Base-by-base conservation (phyloP, 2,329 filamentous ascomycete genomes). In the Grosmannia penicillata region DNA sequence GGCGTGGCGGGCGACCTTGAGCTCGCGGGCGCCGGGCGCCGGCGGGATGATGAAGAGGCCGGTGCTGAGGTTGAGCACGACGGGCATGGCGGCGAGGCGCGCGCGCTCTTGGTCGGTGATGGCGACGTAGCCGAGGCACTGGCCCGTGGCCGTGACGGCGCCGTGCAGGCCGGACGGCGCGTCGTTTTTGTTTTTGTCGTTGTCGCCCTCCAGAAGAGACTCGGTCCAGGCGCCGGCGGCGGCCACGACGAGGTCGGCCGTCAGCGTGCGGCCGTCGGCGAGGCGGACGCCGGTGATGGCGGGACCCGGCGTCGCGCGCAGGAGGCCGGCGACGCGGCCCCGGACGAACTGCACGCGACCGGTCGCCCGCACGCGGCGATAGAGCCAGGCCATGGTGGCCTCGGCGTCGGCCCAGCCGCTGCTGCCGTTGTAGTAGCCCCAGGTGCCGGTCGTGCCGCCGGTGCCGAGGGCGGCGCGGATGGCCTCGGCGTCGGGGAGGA, bases 141-240 rank as follows among this genome's bases (percentile, higher is more conserved):
- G 89, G 13, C 84, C 89, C 0, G 85, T 93, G 3, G 87, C 82
- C 45, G 80, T 72, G 28, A 77, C 78, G 32, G 82, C 72, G 21
- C 84, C 83, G 33, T 77, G 66, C 1, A 95, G 63, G 56, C 94
- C 82, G 40, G 31, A 33, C 14, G 31, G 31, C 2, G 95, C 61
- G n/a, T n/a, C n/a, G n/a, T n/a, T n/a, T n/a, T n/a, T n/a, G n/a
- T n/a, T n/a, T n/a, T n/a, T n/a, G n/a, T n/a, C n/a, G n/a, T n/a
- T n/a, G 10, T 14, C 11, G 10, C 25, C 36, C 10, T 33, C 27
- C n/a, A 47, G 22, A 8, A 46, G 26, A 2, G 72, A 68, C 3
- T 78, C 72, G 3, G 82, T 84, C 87, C 89, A 96, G 5, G 89
- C 86, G 14, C 89, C 89, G 0, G 86, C 77, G 0, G 89, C 86